phyloP scores from a whole-genome alignment of 176 grass and related monocot species.

The Cymbopogon citratus region DNA sequence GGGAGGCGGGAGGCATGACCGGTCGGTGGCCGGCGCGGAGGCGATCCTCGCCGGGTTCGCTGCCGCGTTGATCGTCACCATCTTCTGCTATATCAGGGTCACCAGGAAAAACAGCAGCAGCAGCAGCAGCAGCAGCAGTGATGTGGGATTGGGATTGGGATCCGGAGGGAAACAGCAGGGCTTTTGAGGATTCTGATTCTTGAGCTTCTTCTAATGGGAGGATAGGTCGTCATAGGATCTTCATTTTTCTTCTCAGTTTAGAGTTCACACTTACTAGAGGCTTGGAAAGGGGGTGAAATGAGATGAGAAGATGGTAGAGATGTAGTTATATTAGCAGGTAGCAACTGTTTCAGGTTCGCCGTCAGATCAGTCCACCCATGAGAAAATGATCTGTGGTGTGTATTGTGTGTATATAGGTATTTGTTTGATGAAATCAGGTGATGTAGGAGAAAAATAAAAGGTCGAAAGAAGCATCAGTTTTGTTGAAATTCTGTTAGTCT shows the following conservation, averaged over 20 bases:
- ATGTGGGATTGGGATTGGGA: background rate
- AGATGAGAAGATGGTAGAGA: background rate
- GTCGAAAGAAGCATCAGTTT: too few relatives aligned
- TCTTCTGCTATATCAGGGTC: slow-evolving; percentile 75
- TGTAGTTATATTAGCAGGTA: background rate
- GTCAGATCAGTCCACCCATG: too few relatives aligned
- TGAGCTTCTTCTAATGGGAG: background rate
- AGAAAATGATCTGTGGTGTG: too few relatives aligned
- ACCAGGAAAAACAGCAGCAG: slow-evolving; percentile 41
- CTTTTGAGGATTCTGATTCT: background rate
- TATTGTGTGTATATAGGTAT: too few relatives aligned
- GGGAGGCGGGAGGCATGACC: slow-evolving; percentile 23
- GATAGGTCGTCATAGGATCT: background rate
- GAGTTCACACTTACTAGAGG: background rate
- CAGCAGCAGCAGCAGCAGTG: background rate
- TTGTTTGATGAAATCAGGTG: too few relatives aligned
- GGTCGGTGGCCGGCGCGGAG: slow-evolving; percentile 64
- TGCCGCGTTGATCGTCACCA: slow-evolving; percentile 44
- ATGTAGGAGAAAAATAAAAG: too few relatives aligned
- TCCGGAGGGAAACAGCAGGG: background rate
- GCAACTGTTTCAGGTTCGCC: background rate
- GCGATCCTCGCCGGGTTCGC: slow-evolving; percentile 77
- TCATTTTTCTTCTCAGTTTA: background rate
- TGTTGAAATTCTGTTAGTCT: too few relatives aligned
- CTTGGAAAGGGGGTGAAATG: background rate